Base-by-base conservation (phyloP, 345 rosid species). In the Salix brachista region DNA sequence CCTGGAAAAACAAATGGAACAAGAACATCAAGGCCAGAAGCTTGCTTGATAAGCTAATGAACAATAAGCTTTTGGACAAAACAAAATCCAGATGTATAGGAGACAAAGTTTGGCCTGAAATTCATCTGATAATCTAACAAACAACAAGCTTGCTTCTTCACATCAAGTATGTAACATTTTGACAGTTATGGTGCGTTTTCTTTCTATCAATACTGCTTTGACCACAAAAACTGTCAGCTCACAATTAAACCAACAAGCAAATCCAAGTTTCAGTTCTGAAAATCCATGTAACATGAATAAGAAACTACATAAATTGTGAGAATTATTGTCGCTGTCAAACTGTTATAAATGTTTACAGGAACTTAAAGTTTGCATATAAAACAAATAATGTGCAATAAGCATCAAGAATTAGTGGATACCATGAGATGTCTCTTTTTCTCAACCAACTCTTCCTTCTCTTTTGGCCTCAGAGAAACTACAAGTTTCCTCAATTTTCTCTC, bases 371-470 rank as follows among this genome's bases (percentile, higher is more conserved):
- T 61, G 64, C 56, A 78, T 46, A 39, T 26, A 4, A 41, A 50
- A 34, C 28, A 75, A 64, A 46, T 16, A 5, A 2, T 16, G n/a
- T 6, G 32, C 21, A 41, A 64, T 25, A 75, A 68, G 41, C 58
- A 69, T 52, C 34, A 44, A 17, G 36, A 70, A 78, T 50, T 23
- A 77, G 12, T 37, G 37, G 37, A 75, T 66, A 91, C 94, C 99
- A 96, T 96, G 50, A 93, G 85, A 69, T 79, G 86, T 86, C 92
- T 89, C 83, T 93, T 95, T 84, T 83, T 93, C 89, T 88, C 87
- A 37, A 86, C 78, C 62, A 86, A 78, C 77, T 88, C 96, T 77
- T 91, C 93, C 66, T 90, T 93, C 83, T 93, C 94, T 84, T 81
- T 90, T 14, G 91, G 92, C 84, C 87, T 91, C 89, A 93, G 71